Evolutionary conservation across 345 rosid species (phyloP).

Genomic region (Citrus hindsii): DNA sequence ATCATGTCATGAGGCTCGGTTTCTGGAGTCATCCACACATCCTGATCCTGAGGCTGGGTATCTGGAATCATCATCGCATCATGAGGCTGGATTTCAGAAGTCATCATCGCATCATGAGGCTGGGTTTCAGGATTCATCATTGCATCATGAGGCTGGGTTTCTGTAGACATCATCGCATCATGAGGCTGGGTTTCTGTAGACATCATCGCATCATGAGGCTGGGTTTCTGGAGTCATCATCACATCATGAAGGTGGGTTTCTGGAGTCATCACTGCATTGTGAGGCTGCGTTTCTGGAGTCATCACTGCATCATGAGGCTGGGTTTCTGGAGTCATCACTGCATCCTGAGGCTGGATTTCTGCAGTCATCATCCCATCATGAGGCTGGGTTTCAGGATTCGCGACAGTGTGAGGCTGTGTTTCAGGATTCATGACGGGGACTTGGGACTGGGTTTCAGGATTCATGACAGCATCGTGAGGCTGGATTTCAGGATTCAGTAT

Average conservation of each 20-base stretch:
- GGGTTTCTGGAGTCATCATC: not conserved
- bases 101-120: not conserved
- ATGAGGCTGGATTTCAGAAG: not conserved
- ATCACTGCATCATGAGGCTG: conserved; percentile 6
- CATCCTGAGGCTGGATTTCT: not conserved
- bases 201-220: not conserved
- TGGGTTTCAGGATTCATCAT: not conserved
- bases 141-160: not conserved
- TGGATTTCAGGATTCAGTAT: not conserved
- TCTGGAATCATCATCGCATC: not conserved
- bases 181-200: conserved; percentile 17
- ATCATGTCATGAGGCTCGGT: not conserved
- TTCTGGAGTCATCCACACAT: not conserved
- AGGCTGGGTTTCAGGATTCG: not conserved
- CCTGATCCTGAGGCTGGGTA: not conserved
- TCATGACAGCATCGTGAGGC: not conserved
- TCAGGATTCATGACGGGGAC: not conserved
- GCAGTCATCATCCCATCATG: no score
- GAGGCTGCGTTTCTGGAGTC: not conserved
- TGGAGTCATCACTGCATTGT: not conserved
- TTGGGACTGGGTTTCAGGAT: not conserved
- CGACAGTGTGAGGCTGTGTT: not conserved
- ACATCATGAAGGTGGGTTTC: not conserved
- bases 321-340: conserved; percentile 2
- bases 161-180: not conserved